A percentile compares a stretch with the other conserved stretches of the same genome.
Conservation (phyloP, 2,329 filamentous ascomycete species). For the Blumeria hordei region DNA sequence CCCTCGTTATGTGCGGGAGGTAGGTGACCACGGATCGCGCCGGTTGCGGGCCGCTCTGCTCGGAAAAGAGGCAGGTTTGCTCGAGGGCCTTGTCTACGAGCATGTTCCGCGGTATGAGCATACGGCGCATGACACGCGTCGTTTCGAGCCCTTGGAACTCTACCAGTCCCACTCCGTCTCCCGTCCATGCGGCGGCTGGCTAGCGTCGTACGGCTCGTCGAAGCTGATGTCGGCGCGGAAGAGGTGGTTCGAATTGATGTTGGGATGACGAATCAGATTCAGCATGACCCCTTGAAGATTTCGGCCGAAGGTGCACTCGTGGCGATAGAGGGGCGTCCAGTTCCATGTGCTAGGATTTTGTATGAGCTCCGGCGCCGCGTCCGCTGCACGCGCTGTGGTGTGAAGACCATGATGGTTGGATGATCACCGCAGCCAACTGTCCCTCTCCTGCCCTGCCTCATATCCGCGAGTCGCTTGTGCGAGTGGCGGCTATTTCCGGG, state of each 20-base stretch:
- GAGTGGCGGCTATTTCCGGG: too few species aligned
- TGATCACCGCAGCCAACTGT: too few species aligned
- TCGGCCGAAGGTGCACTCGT: slow-evolving; percentile 36
- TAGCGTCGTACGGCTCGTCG: slow-evolving; percentile 19
- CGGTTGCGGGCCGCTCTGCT: slow-evolving; percentile 10
- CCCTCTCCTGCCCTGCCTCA: too few species aligned
- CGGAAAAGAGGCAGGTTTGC: slow-evolving; percentile 62
- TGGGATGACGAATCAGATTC: slow-evolving; percentile 56
- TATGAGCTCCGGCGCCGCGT: too few species aligned
- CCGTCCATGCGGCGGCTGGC: slow-evolving; percentile 11
- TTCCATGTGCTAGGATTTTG: too few species aligned
- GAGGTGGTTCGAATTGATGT: slow-evolving; percentile 53
- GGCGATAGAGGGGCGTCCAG: slow-evolving; percentile 31
- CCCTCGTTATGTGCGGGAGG: slow-evolving; percentile 41
- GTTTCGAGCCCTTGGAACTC: slow-evolving; percentile 23
- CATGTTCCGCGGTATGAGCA: slow-evolving; percentile 60
- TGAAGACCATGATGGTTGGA: too few species aligned
- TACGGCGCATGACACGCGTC: slow-evolving; percentile 45
- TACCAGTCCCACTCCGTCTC: slow-evolving; percentile 17
- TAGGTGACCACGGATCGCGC: slow-evolving; percentile 41
- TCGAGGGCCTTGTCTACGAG: slow-evolving; percentile 49
- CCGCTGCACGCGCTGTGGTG: too few species aligned
- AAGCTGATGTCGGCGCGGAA: slow-evolving; percentile 55
- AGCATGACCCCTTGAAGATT: slow-evolving; percentile 41
- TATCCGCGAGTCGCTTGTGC: too few species aligned